Evolutionary conservation across 805 yeast genomes (phyloP).

Genomic region (Candida endomychidarum): DNA sequence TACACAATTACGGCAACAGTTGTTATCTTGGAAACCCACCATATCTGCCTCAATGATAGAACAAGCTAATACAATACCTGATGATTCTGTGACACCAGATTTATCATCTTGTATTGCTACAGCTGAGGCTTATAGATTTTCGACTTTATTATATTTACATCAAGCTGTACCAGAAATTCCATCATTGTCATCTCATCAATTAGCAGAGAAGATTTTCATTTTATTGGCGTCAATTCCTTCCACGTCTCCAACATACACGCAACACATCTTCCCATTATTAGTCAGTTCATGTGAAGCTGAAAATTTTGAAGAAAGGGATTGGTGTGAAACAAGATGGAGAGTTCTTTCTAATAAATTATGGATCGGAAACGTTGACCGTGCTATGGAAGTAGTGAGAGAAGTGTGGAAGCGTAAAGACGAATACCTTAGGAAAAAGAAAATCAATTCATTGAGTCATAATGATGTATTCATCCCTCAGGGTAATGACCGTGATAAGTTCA

Average conservation of each 20-base stretch:
- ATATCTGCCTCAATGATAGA: conserved; percentile 35
- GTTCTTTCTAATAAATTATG: conserved; percentile 52
- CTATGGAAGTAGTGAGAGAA: conserved; percentile 67
- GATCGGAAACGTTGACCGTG: conserved; percentile 66
- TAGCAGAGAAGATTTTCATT: conserved; percentile 61
- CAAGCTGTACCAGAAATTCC: conserved; percentile 74
- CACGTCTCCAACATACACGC: conserved; percentile 52
- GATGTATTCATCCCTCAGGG: conserved; percentile 18
- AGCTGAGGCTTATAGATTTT: conserved; percentile 66
- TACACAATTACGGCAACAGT: conserved; percentile 50
- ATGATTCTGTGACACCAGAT: conserved; percentile 44
- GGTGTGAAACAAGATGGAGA: conserved; percentile 62
- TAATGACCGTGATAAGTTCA: conserved; percentile 20
- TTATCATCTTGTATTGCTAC: conserved; percentile 61
- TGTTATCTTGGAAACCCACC: conserved; percentile 59
- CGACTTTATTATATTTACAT: conserved; percentile 59
- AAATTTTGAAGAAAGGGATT: conserved; percentile 56
- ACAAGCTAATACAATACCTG: conserved; percentile 13
- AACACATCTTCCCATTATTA: conserved; percentile 65
- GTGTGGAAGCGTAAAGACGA: conserved; percentile 68
- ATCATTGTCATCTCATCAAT: conserved; percentile 48
- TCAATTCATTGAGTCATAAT: conserved; percentile 12
- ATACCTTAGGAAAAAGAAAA: conserved; percentile 24
- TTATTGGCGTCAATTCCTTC: conserved; percentile 63
- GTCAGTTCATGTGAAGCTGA: conserved; percentile 67